Base-by-base conservation (phyloP, 1,284 basidiomycete genomes). In the Ustilago curta region DNA sequence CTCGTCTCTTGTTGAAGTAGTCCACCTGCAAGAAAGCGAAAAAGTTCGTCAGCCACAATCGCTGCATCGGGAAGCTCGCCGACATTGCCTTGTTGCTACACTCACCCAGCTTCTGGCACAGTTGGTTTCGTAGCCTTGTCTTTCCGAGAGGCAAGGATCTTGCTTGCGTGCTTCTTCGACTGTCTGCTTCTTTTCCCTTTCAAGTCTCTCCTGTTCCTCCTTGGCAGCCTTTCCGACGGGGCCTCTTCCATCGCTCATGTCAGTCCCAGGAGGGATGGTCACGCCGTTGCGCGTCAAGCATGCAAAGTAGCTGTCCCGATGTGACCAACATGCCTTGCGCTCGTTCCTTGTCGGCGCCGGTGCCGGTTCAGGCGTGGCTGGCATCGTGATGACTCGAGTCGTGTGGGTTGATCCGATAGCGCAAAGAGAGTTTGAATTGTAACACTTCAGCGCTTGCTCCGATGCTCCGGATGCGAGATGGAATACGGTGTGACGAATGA, bases 61-160 rank as follows among this genome's bases (percentile, higher is more conserved):
- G 9, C 12, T 14, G 31, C 12, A 23, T 21, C 16, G 54, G 35
- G n/a, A 45, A 45, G 23, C 18, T 32, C n/a, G 8, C 54, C 54
- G 32, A 47, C 9, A 21, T 7, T 32, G 11, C 16, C 2, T 19
- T 50, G 37, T 2, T 21, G 14, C 19, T 11, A 3, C 12, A 81
- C 81, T 68, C 73, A 84, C 83, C 83, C 83, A 84, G 69, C 83
- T 84, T 58, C 63, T 63, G 7, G 82, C 81, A 60, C 83, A 84
- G 32, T 75, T 75, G 25, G 50, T 55, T 62, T 84, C 83, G 57
- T 83, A 84, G 27, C 54, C 68, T 35, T 72, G 64, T 39, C 83
- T 43, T 53, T 60, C 54, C 12, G 68, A 53, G 23, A 56, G 29
- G 61, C 83, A 84, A n/a, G 83, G 83, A 53, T 84, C 80, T 29